phyloP scores from a whole-genome alignment of 1,284 basidiomycete species.

The Apiotrichum brassicae region DNA sequence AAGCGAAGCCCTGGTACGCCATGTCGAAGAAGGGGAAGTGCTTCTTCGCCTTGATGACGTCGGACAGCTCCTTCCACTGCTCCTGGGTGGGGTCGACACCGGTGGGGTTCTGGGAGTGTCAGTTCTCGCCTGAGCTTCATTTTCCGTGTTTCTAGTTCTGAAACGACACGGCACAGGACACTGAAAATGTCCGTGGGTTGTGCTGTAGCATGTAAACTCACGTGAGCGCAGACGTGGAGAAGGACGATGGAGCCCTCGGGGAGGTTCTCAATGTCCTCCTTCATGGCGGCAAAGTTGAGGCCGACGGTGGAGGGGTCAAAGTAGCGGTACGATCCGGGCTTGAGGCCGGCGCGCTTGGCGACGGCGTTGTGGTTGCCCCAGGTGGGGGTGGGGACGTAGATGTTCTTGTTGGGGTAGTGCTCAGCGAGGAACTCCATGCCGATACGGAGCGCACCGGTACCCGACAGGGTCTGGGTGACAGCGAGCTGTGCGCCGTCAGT shows the following conservation, averaged over 20 bases:
- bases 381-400: slow-evolving; percentile 90
- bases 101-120: slow-evolving; percentile 74
- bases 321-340: slow-evolving; percentile 72
- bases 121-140: too few species aligned
- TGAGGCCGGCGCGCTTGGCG: slow-evolving; percentile 81
- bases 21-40: slow-evolving; percentile 58
- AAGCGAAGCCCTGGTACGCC: slow-evolving; percentile 94
- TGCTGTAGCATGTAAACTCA: neutral
- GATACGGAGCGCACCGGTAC: slow-evolving; percentile 94
- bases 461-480: slow-evolving; percentile 92
- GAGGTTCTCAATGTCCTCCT: slow-evolving; percentile 65
- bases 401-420: slow-evolving; percentile 83
- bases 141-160: too few species aligned
- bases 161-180: too few species aligned
- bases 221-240: slow-evolving; percentile 14
- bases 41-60: slow-evolving; percentile 63
- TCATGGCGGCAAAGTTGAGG: slow-evolving; percentile 87
- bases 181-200: slow-evolving; percentile 29
- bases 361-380: slow-evolving; percentile 96
- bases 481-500: slow-evolving; percentile 59
- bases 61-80: slow-evolving; percentile 89
- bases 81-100: slow-evolving; percentile 90
- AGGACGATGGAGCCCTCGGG: slow-evolving; percentile 49
- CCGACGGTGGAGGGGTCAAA: slow-evolving; percentile 93
- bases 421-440: slow-evolving; percentile 83